Evolutionary conservation across 371 early-diverging fungal genomes (phyloP).

Genomic region (Saksenaea vasiformis): DNA sequence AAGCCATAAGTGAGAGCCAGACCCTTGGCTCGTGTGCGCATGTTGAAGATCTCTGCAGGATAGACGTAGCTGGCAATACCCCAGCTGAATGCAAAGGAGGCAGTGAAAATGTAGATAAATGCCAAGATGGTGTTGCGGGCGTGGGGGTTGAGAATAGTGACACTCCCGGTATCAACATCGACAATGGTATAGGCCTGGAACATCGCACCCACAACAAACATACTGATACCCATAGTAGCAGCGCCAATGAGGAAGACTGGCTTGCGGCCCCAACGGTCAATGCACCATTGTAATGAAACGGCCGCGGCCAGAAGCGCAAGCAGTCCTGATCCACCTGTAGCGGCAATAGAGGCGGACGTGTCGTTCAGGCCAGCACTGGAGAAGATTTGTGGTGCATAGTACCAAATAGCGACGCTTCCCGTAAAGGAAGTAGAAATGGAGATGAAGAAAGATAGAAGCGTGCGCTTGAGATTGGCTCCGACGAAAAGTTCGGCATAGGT

Average conservation of each 20-base stretch:
- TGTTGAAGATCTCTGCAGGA: constrained; percentile 69
- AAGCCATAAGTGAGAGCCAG: constrained; percentile 55
- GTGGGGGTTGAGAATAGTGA: constrained; percentile 23
- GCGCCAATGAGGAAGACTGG: constrained; percentile 49
- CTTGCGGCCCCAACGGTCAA: constrained; percentile 46
- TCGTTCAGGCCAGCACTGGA: constrained; percentile 36
- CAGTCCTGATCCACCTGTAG: constrained; percentile 42
- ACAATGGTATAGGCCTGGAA: constrained; percentile 34
- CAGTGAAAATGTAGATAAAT: constrained; percentile 47
- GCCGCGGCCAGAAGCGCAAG: constrained; percentile 45
- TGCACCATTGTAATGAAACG: constrained; percentile 58
- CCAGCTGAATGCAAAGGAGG: constrained; percentile 65
- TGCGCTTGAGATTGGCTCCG: constrained; percentile 40
- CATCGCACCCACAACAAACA: constrained; percentile 48
- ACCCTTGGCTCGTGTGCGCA: constrained; percentile 49
- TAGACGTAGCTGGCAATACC: constrained; percentile 58
- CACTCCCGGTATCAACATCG: constrained; percentile 26
- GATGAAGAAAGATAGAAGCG: constrained; percentile 44
- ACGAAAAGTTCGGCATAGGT: constrained; percentile 43
- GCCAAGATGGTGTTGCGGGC: constrained; percentile 44
- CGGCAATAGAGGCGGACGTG: constrained; percentile 33
- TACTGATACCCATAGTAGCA: constrained; percentile 35
- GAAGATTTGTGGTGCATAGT: constrained; percentile 48
- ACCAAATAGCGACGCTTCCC: constrained; percentile 63
- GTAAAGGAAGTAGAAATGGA: constrained; percentile 65